Conservation (phyloP, 768 basidiomycete genomes). For the Auricularia heimuer region DNA sequence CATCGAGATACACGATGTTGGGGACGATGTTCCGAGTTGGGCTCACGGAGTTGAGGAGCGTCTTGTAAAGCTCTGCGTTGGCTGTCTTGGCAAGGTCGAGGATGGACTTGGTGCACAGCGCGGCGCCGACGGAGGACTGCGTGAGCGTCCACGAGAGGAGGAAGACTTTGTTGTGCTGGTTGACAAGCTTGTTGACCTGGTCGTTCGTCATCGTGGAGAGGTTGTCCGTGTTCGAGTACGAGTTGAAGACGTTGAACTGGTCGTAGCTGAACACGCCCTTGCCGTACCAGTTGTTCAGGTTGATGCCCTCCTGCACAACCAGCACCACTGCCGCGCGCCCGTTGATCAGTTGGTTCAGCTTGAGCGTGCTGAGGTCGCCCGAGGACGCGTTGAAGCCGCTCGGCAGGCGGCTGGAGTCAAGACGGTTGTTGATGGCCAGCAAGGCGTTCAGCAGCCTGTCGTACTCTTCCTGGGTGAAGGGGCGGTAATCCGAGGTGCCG, state of each 20-base stretch:
- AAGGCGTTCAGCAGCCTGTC: background rate
- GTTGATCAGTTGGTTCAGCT: background rate
- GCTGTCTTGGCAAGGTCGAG: background rate
- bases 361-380: background rate
- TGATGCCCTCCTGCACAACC: background rate
- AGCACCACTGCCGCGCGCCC: background rate
- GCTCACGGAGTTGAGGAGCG: background rate
- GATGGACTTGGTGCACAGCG: background rate
- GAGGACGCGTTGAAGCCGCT: background rate
- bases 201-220: background rate
- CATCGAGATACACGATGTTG: background rate
- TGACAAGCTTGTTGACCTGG: slow-evolving; percentile 1
- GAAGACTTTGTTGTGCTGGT: background rate
- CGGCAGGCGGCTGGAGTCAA: background rate
- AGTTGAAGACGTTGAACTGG: background rate
- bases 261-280: background rate
- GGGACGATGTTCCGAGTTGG: background rate
- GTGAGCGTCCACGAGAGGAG: background rate
- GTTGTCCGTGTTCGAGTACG: background rate
- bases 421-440: background rate
- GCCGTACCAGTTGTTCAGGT: background rate
- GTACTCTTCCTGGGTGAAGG: background rate
- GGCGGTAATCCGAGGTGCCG: background rate
- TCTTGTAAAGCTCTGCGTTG: background rate
- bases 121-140: background rate